Base-by-base conservation (phyloP, 306 rosid species). In the Quercus cerris region DNA sequence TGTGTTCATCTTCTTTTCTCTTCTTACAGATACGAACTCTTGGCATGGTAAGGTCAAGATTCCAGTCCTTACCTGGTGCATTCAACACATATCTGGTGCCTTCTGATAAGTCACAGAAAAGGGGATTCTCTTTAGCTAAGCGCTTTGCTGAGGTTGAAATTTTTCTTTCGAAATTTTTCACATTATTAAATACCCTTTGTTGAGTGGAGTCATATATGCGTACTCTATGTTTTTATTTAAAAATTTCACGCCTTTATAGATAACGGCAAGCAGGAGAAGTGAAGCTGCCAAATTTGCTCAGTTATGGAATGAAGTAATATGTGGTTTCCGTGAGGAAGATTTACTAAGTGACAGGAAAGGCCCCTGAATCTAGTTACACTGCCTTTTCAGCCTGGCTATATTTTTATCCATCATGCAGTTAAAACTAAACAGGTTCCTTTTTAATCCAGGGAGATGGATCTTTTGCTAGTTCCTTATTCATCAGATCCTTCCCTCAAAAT, bases 261-360 rank as follows among this genome's bases (percentile, higher is more conserved):
- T 93, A 84, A 82, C 97, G 12, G 76, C 98, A 20, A 91, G 93
- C 88, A 90, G 90, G 86, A 93, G 97, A 86, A 90, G 91, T 88
- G 99, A 95, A 87, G 99, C 99, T 82, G 97, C 99, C 52, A 95
- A 95, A 76, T 95, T 95, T 86, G 96, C 99, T 77, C 99, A 95
- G 76, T 66, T 95, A 80, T 95, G 98, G 98, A 95, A 95, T 79
- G 98, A 93, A 91, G 83, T 95, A 77, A 95, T 95, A 71, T 90
- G 98, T 84, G 93, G 99, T 89, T 95, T 91, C 81, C 98, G 99
- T 14, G 98, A 95, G 90, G 98, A 95, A 80, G 99, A 95, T 87
- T 75, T 95, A 82, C 88, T 95, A 69, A 91, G 94, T 46, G 97
- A 95, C 66, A 89, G 98, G 99, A 84, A 91, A 88, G 89, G 83